These are phyloP conservation scores for Mycena alexandri DNA, from an alignment of 768 basidiomycete species.

Conservation along the genomic window DNA sequence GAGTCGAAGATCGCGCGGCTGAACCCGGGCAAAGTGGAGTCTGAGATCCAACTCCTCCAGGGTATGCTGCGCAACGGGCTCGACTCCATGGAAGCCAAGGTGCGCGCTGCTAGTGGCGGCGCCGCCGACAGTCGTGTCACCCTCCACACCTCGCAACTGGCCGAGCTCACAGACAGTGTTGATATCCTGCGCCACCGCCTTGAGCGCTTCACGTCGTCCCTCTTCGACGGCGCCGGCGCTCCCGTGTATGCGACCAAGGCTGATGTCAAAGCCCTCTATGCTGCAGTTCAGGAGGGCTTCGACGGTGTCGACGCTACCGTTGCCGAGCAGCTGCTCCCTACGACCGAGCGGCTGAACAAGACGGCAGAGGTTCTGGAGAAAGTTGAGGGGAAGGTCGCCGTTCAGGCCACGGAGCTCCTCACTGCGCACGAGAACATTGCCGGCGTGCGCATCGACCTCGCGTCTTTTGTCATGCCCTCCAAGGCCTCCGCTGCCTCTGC, in stretches of 20 bases:
- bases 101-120: too few species aligned
- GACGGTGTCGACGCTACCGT: background rate
- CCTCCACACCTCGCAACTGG: background rate
- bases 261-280: background rate
- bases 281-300: background rate
- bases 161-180: background rate
- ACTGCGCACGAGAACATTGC: slow-evolving; percentile 3
- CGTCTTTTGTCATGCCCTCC: background rate
- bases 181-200: background rate
- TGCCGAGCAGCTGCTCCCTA: background rate
- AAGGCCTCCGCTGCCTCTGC: background rate
- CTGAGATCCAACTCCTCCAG: background rate
- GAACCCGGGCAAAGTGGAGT: background rate
- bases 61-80: background rate
- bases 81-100: too few species aligned
- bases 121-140: background rate
- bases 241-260: background rate
- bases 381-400: background rate
- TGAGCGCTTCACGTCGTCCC: background rate
- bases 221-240: background rate
- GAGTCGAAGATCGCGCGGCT: background rate
- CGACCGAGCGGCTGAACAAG: background rate
- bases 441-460: background rate
- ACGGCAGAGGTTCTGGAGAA: background rate
- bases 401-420: background rate